A percentile compares a stretch with the other conserved stretches of the same genome.
Conservation (phyloP, 257 asterid species). For the Avicennia marina region DNA sequence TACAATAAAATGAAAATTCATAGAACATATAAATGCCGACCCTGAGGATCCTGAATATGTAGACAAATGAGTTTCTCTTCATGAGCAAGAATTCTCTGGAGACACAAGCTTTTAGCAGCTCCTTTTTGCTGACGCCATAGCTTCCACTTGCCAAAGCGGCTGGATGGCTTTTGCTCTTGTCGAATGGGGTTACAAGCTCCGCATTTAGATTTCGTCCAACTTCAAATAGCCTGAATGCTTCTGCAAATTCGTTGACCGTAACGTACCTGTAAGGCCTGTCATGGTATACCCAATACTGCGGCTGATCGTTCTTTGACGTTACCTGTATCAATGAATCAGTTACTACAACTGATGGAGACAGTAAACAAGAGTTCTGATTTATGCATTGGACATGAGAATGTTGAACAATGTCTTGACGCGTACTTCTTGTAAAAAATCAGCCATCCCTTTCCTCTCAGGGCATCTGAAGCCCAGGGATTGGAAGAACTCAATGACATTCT, state of each 20-base stretch:
- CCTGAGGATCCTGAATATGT: conserved; percentile 18
- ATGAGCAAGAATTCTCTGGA: conserved; percentile 31
- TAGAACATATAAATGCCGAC: conserved; percentile 8
- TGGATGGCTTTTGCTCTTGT: conserved; percentile 33
- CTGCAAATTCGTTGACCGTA: conserved; percentile 23
- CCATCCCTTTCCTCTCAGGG: conserved; percentile 35
- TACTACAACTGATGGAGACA: no score
- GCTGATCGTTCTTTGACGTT: conserved; percentile 33
- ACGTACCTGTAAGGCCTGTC: conserved; percentile 24
- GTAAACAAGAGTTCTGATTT: no score
- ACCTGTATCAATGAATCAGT: conserved; percentile 10
- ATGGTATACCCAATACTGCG: conserved; percentile 25
- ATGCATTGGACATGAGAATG: no score
- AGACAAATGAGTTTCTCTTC: conserved; percentile 37
- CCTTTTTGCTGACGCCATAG: conserved; percentile 30
- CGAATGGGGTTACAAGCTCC: conserved; percentile 21
- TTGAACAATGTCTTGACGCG: neutral
- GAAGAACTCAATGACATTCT: conserved; percentile 26
- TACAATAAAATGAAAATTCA: neutral
- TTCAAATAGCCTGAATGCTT: conserved; percentile 23
- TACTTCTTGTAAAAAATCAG: conserved; percentile 44
- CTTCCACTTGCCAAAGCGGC: conserved; percentile 31
- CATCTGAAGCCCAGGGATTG: conserved; percentile 34
- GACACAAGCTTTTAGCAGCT: conserved; percentile 29
- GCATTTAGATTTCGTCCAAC: conserved; percentile 15